Base-by-base conservation (phyloP, 768 basidiomycete genomes). In the Leucosporidium creatinivorum region DNA sequence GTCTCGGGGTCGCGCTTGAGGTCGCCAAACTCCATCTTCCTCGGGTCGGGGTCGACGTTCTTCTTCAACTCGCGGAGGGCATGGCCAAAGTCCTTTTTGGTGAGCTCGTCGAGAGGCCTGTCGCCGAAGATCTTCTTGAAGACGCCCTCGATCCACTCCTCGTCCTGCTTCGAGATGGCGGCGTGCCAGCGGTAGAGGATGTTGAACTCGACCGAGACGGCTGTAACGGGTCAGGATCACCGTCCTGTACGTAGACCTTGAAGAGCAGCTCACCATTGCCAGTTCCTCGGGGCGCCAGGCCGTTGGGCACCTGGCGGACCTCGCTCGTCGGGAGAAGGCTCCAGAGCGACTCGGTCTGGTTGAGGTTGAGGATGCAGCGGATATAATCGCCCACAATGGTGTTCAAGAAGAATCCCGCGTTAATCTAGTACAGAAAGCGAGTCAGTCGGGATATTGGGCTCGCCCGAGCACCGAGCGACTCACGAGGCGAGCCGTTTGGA, bases 111-210 rank as follows among this genome's bases (percentile, higher is more conserved):
- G 18, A 57, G 9, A 51, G 50, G 50, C 21, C 17, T 51, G 21
- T 51, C 25, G 50, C 50, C 25, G 21, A 51, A 23, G 66, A 76
- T 69, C 17, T 69, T 15, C 30, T 58, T 48, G 75, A 89, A 84
- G 21, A 85, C 77, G 26, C 73, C 69, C 58, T 79, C 76, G 19
- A 78, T 75, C 79, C 79, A 80, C 13, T 69, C 6, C 54, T 78
- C 75, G 68, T 78, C 77, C 23, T 69, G 58, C 51, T 67, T 30
- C 12, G 77, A 77, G 19, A 77, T 77, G 49, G 71, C 75, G 9
- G 75, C 76, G 66, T 77, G 80, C 78, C 39, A 44, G 13, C 39
- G 39, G 39, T 44, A 44, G 39, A 44, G 39, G 39, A 60, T 33
- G 61, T 65, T 58, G 44, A 69, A 69, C 58, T 69, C 69, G 64